Conservation (phyloP, 2,329 filamentous ascomycete genomes). For the Colletotrichum truncatum region DNA sequence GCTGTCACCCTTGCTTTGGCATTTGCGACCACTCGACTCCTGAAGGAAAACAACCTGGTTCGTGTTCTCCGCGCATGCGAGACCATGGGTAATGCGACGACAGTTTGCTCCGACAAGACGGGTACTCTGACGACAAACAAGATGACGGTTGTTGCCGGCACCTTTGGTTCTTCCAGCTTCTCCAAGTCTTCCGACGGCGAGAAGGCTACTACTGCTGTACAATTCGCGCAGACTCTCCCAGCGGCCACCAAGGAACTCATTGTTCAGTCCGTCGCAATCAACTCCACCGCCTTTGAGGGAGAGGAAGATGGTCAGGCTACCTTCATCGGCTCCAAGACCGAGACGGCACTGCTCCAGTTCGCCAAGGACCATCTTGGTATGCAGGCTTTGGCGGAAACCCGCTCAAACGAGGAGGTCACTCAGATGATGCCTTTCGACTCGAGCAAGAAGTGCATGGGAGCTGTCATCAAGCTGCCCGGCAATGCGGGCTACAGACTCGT, state of each 20-base stretch:
- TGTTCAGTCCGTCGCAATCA: conserved; percentile 60
- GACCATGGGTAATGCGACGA: conserved; percentile 77
- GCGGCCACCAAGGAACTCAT: conserved; percentile 43
- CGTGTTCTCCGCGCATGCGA: conserved; percentile 74
- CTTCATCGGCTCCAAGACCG: conserved; percentile 66
- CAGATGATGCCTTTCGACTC: conserved; percentile 66
- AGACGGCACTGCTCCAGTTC: conserved; percentile 62
- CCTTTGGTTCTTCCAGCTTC: conserved; percentile 60
- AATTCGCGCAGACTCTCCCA: conserved; percentile 34
- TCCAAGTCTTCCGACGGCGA: conserved; percentile 38
- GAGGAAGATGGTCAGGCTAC: conserved; percentile 52
- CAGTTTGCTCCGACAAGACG: conserved; percentile 82
- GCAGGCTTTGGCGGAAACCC: conserved; percentile 53
- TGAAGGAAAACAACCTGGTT: conserved; percentile 76
- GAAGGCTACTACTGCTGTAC: conserved; percentile 33
- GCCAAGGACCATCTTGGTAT: conserved; percentile 61
- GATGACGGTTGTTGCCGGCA: conserved; percentile 79
- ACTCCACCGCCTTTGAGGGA: conserved; percentile 66
- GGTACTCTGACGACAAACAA: conserved; percentile 74
- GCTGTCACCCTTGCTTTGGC: conserved; percentile 75
- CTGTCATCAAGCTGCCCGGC: conserved; percentile 57
- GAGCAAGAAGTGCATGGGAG: conserved; percentile 64
- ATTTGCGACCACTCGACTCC: conserved; percentile 75
- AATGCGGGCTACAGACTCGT: conserved; percentile 57
- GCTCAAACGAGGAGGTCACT: conserved; percentile 54